Base-by-base conservation (phyloP, 2,329 filamentous ascomycete genomes). In the Dactylellina sp. region DNA sequence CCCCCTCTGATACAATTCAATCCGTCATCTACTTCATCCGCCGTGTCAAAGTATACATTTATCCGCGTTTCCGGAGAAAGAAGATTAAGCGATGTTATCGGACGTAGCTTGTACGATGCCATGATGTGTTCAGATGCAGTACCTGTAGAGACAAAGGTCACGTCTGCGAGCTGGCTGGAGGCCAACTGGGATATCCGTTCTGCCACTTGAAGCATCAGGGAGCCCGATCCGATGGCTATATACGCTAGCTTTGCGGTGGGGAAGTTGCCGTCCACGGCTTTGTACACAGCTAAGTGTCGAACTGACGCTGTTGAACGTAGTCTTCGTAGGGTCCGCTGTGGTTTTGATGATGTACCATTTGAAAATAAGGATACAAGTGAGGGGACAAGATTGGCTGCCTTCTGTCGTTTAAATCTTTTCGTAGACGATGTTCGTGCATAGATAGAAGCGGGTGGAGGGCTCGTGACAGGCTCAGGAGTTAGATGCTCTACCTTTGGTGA, bases 31-130 rank as follows among this genome's bases (percentile, higher is more conserved):
- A 99, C 93, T 84, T 99, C 95, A 81, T 99, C 95, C 2, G 95
- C 95, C 61, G 95, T 95, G 80, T 99, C 95, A 80, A 99, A 99
- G 55, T 91, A 91, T 16, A 98, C 90, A 79, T 98, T 94, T 25
- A 99, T 86, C 80, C 89, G 82, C 71, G 82, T 79, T 49, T 82
- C 65, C 81, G n/a, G 84, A 81, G 35, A 83, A 82, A 74, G 61
- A 1, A 66, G 55, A 14, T 57, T 61, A 1, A 74, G 49, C 0
- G 61, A 49, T 1, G 55, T 74, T 28, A 74, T 74, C 1, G 70
- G 70, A 6, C 56, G 61, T 7, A 74, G 44, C 24, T 66, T 66
- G 16, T 66, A 62, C 1, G 61, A 55, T 5, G 70, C 70, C 61
- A 74, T 60, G 16, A 74, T 65, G 22, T 74, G 70, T 22, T 74